Percentiles rank a stretch among this genome's conserved stretches.
These are phyloP conservation scores for Verbena officinalis DNA, from an alignment of 257 asterid genomes.

Conservation along the genomic window DNA sequence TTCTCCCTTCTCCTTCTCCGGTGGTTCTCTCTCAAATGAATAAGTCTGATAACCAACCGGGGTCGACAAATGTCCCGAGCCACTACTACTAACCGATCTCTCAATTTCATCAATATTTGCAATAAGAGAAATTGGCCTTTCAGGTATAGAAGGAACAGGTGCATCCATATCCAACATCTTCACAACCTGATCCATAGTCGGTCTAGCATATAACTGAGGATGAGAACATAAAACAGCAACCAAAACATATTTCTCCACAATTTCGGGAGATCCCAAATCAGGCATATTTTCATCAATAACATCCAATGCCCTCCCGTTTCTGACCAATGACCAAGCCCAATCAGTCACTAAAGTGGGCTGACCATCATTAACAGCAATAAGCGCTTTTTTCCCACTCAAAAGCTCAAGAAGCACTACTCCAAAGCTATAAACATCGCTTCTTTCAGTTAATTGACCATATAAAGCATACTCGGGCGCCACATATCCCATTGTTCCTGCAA, in stretches of 20 bases:
- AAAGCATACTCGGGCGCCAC: constrained; percentile 94
- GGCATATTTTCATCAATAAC: constrained; percentile 70
- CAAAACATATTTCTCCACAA: constrained; percentile 78
- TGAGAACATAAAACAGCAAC: constrained; percentile 89
- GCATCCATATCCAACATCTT: constrained; percentile 79
- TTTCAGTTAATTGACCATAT: constrained; percentile 81
- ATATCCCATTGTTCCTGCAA: constrained; percentile 97
- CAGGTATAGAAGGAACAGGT: constrained; percentile 75
- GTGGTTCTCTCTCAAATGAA: constrained; percentile 33
- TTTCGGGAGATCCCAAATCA: constrained; percentile 57
- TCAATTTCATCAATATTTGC: constrained; percentile 74
- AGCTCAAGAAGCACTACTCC: constrained; percentile 90
- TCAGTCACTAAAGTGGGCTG: constrained; percentile 69
- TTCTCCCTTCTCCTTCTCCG: constrained; percentile 22
- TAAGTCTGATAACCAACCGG: constrained; percentile 64
- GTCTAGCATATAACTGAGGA: constrained; percentile 85
- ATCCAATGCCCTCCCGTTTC: constrained; percentile 60
- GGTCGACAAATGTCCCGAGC: constrained; percentile 70
- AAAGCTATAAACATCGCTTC: constrained; percentile 90
- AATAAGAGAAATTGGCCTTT: constrained; percentile 72
- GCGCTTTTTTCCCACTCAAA: constrained; percentile 82
- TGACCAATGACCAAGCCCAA: constrained; percentile 92
- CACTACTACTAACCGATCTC: constrained; percentile 66
- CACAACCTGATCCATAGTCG: constrained; percentile 88
- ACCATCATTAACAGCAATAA: constrained; percentile 54